A percentile compares a stretch with the other conserved stretches of the same genome.
Conservation (phyloP, 768 basidiomycete genomes). For the Tylopilus rubrobrunneus region DNA sequence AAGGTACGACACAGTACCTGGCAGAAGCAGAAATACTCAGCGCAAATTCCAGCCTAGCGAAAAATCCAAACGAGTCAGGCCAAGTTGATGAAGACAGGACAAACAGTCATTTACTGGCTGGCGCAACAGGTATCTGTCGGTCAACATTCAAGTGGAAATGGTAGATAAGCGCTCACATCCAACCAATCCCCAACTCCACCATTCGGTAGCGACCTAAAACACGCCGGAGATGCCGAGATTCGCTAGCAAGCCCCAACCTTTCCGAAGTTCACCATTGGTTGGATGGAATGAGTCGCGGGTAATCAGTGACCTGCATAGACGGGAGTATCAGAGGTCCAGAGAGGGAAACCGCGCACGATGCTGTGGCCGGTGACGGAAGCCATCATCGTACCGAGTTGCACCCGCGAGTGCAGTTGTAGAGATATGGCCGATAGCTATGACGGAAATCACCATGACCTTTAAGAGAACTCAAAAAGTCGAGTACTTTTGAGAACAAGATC, state of each 20-base stretch:
- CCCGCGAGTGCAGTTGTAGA: slow-evolving; percentile 89
- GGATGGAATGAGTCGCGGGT: slow-evolving; percentile 37
- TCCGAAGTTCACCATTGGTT: slow-evolving; percentile 58
- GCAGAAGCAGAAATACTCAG: slow-evolving; percentile 73
- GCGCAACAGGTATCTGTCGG: slow-evolving; percentile 35
- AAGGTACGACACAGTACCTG: slow-evolving; percentile 16
- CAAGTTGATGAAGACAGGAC: background rate
- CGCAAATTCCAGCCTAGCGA: slow-evolving; percentile 69
- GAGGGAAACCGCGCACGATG: slow-evolving; percentile 81
- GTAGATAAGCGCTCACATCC: slow-evolving; percentile 35
- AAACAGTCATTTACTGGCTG: slow-evolving; percentile 38
- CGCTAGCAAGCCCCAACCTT: slow-evolving; percentile 61
- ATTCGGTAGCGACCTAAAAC: slow-evolving; percentile 80
- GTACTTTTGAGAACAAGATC: slow-evolving; percentile 41
- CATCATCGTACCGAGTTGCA: slow-evolving; percentile 69
- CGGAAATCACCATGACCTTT: slow-evolving; percentile 66
- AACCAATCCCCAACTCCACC: slow-evolving; percentile 96
- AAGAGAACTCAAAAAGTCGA: slow-evolving; percentile 79
- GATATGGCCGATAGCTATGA: slow-evolving; percentile 86
- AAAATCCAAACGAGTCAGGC: slow-evolving; percentile 10
- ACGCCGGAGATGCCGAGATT: slow-evolving; percentile 82
- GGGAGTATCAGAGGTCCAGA: slow-evolving; percentile 89
- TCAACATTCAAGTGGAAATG: background rate
- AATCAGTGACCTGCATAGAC: slow-evolving; percentile 74
- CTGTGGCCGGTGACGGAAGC: slow-evolving; percentile 54